Conservation (phyloP, 495 filamentous ascomycete genomes). For the Penicillium turbatum region DNA sequence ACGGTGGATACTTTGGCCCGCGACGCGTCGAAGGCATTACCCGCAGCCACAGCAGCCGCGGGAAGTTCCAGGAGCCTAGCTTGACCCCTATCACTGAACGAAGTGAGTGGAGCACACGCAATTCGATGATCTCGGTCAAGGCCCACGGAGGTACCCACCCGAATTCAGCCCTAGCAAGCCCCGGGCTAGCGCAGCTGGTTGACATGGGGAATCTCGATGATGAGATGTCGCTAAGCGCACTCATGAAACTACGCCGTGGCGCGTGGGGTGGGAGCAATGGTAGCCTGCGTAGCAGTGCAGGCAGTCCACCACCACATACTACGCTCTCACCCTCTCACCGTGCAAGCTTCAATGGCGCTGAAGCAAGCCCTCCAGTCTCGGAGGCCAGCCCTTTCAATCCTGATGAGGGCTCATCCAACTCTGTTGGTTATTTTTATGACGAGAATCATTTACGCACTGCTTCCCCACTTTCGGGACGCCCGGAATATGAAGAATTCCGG, state of each 20-base stretch:
- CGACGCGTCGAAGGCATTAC: conserved; percentile 57
- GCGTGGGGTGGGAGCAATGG: conserved; percentile 80
- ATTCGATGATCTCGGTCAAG: conserved; percentile 73
- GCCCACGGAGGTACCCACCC: conserved; percentile 49
- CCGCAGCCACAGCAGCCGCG: conserved; percentile 64
- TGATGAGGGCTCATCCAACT: conserved; percentile 14
- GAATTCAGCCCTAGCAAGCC: conserved; percentile 45
- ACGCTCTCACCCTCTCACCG: conserved; percentile 33
- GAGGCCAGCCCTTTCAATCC: conserved; percentile 12
- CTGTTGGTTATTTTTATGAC: conserved; percentile 13
- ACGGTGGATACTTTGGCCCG: conserved; percentile 89
- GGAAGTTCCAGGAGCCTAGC: conserved; percentile 77
- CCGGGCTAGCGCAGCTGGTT: conserved; percentile 68
- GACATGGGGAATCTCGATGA: conserved; percentile 64
- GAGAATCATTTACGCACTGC: conserved; percentile 9
- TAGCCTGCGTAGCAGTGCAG: conserved; percentile 62
- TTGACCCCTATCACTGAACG: conserved; percentile 95
- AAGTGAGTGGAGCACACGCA: conserved; percentile 92
- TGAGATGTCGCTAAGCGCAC: conserved; percentile 63
- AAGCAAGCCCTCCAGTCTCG: conserved; percentile 31
- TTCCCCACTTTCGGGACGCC: conserved; percentile 16
- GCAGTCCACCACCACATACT: conserved; percentile 50
- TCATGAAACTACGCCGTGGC: conserved; percentile 66
- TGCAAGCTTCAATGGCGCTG: conserved; percentile 34
- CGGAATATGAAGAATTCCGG: conserved; percentile 14